phyloP scores from a whole-genome alignment of 257 asterid genomes.

The Eucommia ulmoides region DNA sequence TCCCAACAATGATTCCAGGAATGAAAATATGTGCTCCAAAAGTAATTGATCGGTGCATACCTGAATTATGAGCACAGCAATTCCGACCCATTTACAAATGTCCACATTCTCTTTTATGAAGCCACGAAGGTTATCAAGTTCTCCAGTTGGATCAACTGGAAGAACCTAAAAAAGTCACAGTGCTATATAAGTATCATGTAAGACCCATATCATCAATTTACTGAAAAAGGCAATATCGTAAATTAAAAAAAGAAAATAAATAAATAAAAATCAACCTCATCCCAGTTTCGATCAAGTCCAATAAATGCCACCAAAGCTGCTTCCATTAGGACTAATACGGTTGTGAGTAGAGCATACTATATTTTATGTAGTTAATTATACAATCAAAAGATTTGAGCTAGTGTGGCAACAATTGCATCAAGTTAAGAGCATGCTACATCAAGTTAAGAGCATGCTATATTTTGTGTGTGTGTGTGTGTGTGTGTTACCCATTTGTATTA shows the following conservation, averaged over 20 bases:
- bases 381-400: too few species aligned
- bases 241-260: too few species aligned
- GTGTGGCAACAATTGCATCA: too few species aligned
- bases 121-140: conserved; percentile 37
- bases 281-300: conserved; percentile 63
- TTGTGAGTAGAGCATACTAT: conserved; percentile 48
- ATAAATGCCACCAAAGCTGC: conserved; percentile 52
- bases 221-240: too few species aligned
- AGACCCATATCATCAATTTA: too few species aligned
- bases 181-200: conserved; percentile 11
- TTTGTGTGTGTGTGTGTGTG: too few species aligned
- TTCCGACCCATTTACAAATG: conserved; percentile 62
- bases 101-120: conserved; percentile 48
- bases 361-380: too few species aligned
- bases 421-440: too few species aligned
- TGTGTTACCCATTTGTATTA: too few species aligned
- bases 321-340: conserved; percentile 53
- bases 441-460: too few species aligned
- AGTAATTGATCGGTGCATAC: conserved; percentile 26
- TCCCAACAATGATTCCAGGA: background rate
- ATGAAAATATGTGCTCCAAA: background rate
- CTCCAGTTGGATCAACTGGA: conserved; percentile 84
- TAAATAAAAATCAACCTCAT: conserved; percentile 37
- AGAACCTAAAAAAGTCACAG: conserved; percentile 37
- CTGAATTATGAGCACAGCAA: conserved; percentile 52